These are phyloP conservation scores for Protomyces lactucae-debilis DNA, from an alignment of 1,139 yeast species.

Conservation along the genomic window DNA sequence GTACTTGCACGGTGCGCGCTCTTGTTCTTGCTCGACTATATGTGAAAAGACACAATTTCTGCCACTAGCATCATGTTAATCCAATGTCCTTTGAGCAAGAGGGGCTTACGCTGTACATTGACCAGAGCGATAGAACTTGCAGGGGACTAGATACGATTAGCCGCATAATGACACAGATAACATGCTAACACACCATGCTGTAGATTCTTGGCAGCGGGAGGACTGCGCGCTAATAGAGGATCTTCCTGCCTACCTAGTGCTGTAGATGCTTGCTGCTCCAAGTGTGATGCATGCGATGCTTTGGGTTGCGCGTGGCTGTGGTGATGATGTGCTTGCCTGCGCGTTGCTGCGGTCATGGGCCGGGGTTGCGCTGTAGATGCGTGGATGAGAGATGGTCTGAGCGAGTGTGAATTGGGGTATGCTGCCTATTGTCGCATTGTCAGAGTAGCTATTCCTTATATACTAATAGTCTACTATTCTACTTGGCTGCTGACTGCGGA, in stretches of 20 bases:
- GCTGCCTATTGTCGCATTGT: too few relatives aligned
- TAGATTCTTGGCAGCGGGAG: conserved; percentile 19
- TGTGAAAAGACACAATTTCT: conserved; percentile 55
- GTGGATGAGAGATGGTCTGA: too few relatives aligned
- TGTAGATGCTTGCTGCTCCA: too few relatives aligned
- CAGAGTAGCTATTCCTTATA: too few relatives aligned
- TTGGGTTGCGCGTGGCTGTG: not conserved
- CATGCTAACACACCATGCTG: conserved; percentile 12
- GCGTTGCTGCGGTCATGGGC: not conserved
- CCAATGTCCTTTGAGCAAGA: not conserved
- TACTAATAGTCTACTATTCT: too few relatives aligned
- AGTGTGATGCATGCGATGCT: not conserved
- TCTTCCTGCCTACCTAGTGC: not conserved
- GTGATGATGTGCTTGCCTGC: not conserved
- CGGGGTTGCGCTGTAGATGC: too few relatives aligned
- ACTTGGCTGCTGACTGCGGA: too few relatives aligned
- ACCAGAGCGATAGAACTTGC: conserved; percentile 24
- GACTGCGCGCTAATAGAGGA: not conserved
- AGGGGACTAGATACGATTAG: conserved; percentile 1
- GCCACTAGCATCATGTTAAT: not conserved
- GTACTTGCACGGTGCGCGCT: conserved; percentile 44
- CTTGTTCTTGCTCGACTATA: conserved; percentile 56
- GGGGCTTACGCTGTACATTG: conserved; percentile 19
- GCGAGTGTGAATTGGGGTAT: too few relatives aligned
- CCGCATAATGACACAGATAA: not conserved